Evolutionary conservation across 2,329 filamentous ascomycete species (phyloP).

Genomic region (Aureobasidium sp.): DNA sequence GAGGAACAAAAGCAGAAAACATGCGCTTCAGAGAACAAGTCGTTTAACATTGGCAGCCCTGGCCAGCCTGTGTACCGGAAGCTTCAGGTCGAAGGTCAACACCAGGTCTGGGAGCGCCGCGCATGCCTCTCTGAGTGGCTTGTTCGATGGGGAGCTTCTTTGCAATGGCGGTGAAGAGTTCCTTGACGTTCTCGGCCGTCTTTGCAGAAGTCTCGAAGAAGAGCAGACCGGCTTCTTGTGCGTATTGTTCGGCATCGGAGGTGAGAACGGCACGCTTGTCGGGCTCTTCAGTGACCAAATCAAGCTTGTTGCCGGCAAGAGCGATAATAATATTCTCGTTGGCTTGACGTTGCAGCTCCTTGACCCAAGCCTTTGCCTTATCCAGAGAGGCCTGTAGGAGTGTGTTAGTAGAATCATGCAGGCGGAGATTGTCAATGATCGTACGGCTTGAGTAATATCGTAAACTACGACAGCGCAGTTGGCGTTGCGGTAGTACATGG

Average conservation of each 20-base stretch:
- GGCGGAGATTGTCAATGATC: slow-evolving; percentile 29
- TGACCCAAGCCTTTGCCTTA: slow-evolving; percentile 99
- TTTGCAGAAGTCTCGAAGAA: slow-evolving; percentile 99
- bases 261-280: slow-evolving; percentile 90
- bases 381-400: slow-evolving; percentile 74
- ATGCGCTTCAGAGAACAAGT: background rate
- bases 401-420: background rate
- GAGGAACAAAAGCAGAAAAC: background rate
- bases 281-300: slow-evolving; percentile 87
- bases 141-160: slow-evolving; percentile 97
- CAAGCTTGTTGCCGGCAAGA: slow-evolving; percentile 93
- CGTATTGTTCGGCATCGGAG: slow-evolving; percentile 90
- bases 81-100: slow-evolving; percentile 59
- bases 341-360: slow-evolving; percentile 95
- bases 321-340: slow-evolving; percentile 99
- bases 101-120: slow-evolving; percentile 54
- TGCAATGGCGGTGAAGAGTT: slow-evolving; percentile 94
- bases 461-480: slow-evolving; percentile 99
- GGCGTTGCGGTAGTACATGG: slow-evolving; percentile 99
- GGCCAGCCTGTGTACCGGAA: slow-evolving; percentile 51
- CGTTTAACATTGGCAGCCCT: slow-evolving; percentile 57
- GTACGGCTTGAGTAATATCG: slow-evolving; percentile 97
- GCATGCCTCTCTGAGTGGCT: slow-evolving; percentile 79
- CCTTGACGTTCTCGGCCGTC: slow-evolving; percentile 90
- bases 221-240: slow-evolving; percentile 82